Evolutionary conservation across 106 monocot species (phyloP), one percentile per base, ranked within the genome.

Genomic region (Apostasia shenzhenica): DNA sequence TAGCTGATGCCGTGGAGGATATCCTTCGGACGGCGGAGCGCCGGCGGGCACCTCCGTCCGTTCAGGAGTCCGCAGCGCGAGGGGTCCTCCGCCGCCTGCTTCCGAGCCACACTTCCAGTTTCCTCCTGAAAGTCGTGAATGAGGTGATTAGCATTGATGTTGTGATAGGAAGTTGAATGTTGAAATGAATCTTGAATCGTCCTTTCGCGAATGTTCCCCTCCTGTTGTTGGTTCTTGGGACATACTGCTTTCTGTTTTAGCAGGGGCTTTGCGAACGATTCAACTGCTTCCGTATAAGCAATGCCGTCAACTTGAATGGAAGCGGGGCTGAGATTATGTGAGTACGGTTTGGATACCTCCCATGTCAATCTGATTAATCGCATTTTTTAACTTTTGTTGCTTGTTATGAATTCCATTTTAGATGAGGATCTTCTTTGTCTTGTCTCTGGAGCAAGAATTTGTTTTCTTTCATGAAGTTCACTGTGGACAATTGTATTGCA

Each of bases 221-320:
- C 41, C 2, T 9, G 2, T 7, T 1, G 41, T 11, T 3, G 2
- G 3, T 41, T 63, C n/a, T 40, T 57, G 6, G 9, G 40, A 14
- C 63, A 1, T 14, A 57, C 58, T 1, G 4, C 6, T 47, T 8
- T 38, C 14, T 69, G 11, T n/a, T 9, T 66, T 76, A 55, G 44
- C 78, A 95, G 92, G 95, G 78, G 6, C 39, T 75, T 53, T 95
- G 91, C 67, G 79, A 72, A 67, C 73, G 70, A 62, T 71, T 68
- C 45, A 66, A 75, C 48, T 95, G 95, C 81, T 95, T 95, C 63
- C 67, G 70, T 54, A 84, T 95, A 45, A 77, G 70, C 14, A 92
- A 82, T 75, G 44, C 66, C 48, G 69, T 89, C 37, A 69, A 65
- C 40, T 73, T 80, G 55, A 64, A 58, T 67, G 42, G 13, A 39